A percentile compares a stretch with the other conserved stretches of the same genome.
phyloP scores from a whole-genome alignment of 345 rosid species.

The Nasturtium officinale region DNA sequence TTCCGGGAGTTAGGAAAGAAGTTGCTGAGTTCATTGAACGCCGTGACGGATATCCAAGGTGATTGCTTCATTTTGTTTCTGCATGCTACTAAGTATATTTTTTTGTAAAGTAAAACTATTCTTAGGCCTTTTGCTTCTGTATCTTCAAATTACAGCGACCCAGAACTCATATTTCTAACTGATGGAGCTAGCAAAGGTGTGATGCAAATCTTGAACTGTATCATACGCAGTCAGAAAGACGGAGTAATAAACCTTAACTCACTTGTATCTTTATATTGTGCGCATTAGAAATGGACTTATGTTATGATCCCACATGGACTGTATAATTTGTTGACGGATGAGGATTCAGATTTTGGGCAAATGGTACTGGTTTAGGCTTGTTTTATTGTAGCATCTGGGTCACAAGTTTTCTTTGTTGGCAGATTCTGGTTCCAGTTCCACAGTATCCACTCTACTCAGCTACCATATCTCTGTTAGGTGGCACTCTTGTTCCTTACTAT shows the following conservation, averaged over 20 bases:
- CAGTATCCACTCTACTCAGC: conserved; percentile 97
- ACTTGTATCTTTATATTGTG: not conserved
- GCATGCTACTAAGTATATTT: not conserved
- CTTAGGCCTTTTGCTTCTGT: conserved; percentile 35
- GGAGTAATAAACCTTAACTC: conserved; percentile 56
- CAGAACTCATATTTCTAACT: conserved; percentile 87
- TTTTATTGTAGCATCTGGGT: conserved; percentile 8
- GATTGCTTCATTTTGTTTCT: conserved; percentile 29
- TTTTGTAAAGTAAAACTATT: conserved; percentile 8
- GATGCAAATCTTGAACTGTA: conserved; percentile 81
- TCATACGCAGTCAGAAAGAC: conserved; percentile 75
- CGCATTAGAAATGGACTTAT: not conserved
- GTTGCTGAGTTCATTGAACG: conserved; percentile 86
- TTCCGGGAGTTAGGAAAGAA: conserved; percentile 83
- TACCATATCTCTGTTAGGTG: conserved; percentile 76
- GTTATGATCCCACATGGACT: not conserved
- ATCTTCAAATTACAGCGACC: conserved; percentile 64
- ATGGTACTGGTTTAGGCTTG: not conserved
- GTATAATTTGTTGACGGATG: not conserved
- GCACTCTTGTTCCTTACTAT: conserved; percentile 87
- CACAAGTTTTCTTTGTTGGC: conserved; percentile 38
- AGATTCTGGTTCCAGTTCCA: conserved; percentile 93
- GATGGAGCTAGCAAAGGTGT: conserved; percentile 99
- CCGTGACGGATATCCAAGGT: conserved; percentile 99
- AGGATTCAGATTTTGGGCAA: not conserved